Evolutionary conservation across 2,329 filamentous ascomycete species (phyloP), one percentile per base, ranked within the genome.

Genomic region (Alternaria gansuensis): DNA sequence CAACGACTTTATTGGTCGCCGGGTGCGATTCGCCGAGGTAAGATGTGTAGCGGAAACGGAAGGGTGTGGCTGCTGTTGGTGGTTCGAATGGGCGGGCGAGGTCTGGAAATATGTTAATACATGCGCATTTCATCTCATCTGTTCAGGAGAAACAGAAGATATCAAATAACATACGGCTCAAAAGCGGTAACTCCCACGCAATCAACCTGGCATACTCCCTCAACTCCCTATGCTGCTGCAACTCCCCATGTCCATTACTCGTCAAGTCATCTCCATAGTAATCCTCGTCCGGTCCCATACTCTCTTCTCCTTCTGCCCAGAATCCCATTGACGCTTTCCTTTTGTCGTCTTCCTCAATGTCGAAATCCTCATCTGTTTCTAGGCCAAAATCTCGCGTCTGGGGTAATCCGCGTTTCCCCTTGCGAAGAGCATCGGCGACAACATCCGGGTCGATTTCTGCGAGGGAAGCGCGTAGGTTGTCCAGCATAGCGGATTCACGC

Each of bases 1-100:
- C 88, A 11, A 98, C 93, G 21, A 99, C 93, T 83, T 99, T 99
- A 75, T 88, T 89, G 79, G 93, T 88, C 3, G 94, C 92, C 0
- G 95, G 94, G 80, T 99, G 96, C 55, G 86, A 83, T 80, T 98
- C 95, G 71, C 94, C 94, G 85, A 99, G 90, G 81, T 98, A 98
- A 36, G 90, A 93, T 14, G 95, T 99, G 82, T 97, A 97, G 71
- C 95, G 90, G 87, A 97, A 99, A 71, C 94, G 90, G 57, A 99
- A 87, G 44, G 92, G 87, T 69, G 91, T 84, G 44, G 87, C 78
- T 29, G 83, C 77, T 13, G 85, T 84, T 2, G 94, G 92, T 3
- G 88, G 86, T 60, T 84, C 80, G 77, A 97, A 98, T 17, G 91
- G 90, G 78, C 91, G 91, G 54, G 91, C 90, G 63, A 95, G 85